A percentile compares a stretch with the other conserved stretches of the same genome.
phyloP scores from a whole-genome alignment of 768 basidiomycete species.

The Wakefieldia striispora region DNA sequence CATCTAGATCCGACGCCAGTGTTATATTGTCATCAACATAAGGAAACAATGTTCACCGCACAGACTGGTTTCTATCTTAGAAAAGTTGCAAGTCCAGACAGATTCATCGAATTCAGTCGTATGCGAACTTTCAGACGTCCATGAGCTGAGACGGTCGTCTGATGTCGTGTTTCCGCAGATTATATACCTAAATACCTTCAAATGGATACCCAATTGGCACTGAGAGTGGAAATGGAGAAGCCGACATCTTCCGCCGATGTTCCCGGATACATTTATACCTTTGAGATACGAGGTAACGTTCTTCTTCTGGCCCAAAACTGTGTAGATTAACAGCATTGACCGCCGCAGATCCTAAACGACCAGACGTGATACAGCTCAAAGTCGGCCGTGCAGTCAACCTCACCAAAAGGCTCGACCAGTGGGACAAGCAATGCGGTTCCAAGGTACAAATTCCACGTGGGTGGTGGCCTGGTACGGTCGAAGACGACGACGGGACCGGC shows the following conservation, averaged over 20 bases:
- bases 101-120: conserved; percentile 62
- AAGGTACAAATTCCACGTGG: conserved; percentile 73
- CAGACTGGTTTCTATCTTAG: conserved; percentile 59
- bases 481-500: conserved; percentile 35
- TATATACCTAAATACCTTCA: conserved; percentile 71
- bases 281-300: conserved; percentile 67
- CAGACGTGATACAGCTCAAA: conserved; percentile 60
- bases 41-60: conserved; percentile 44
- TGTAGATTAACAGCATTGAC: conserved; percentile 6
- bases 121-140: conserved; percentile 13
- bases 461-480: conserved; percentile 63
- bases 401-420: conserved; percentile 69
- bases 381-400: conserved; percentile 78
- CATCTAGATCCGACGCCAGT: conserved; percentile 27
- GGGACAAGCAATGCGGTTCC: conserved; percentile 79
- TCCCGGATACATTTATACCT: conserved; percentile 79
- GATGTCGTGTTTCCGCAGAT: conserved; percentile 37
- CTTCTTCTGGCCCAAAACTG: background rate
- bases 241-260: conserved; percentile 54
- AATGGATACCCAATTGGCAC: conserved; percentile 54
- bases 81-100: conserved; percentile 35
- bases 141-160: conserved; percentile 2
- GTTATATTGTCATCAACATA: conserved; percentile 66
- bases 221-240: conserved; percentile 55
- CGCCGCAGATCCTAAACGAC: conserved; percentile 30